Conservation (phyloP, 192 early-diverging fungal species). For the Coemansia sp. region DNA sequence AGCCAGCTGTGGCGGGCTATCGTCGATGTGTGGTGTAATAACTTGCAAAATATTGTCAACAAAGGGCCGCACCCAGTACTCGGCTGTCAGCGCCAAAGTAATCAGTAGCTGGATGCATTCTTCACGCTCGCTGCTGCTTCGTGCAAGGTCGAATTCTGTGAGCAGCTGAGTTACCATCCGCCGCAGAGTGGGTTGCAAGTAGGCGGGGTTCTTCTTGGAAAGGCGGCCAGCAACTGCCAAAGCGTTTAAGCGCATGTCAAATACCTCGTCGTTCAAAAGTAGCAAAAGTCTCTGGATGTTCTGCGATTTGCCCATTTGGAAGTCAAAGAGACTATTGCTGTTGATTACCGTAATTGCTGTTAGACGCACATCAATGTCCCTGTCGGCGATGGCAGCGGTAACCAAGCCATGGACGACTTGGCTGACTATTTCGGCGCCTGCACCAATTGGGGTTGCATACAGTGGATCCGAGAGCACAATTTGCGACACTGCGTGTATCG, state of each 20-base stretch:
- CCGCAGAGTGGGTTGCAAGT: slow-evolving; percentile 89
- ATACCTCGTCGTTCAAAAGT: slow-evolving; percentile 91
- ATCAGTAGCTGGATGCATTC: slow-evolving; percentile 64
- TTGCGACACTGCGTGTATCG: slow-evolving; percentile 73
- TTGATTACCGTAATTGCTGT: slow-evolving; percentile 43
- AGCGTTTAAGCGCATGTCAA: slow-evolving; percentile 81
- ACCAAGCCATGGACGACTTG: slow-evolving; percentile 86
- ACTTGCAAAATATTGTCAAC: slow-evolving; percentile 85
- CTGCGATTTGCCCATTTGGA: slow-evolving; percentile 87
- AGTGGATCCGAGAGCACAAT: slow-evolving; percentile 82
- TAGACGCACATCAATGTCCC: slow-evolving; percentile 32
- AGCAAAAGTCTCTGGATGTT: slow-evolving; percentile 88
- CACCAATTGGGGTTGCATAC: slow-evolving; percentile 71
- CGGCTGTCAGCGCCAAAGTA: slow-evolving; percentile 75
- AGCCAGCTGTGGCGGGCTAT: slow-evolving; percentile 68
- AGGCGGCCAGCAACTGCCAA: slow-evolving; percentile 86
- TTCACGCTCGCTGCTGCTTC: slow-evolving; percentile 50
- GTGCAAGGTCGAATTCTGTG: slow-evolving; percentile 89
- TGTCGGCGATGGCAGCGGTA: slow-evolving; percentile 84
- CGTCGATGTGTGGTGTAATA: slow-evolving; percentile 78
- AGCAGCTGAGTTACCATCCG: slow-evolving; percentile 88
- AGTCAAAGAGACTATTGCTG: slow-evolving; percentile 74
- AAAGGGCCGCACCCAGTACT: slow-evolving; percentile 88
- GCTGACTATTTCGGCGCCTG: slow-evolving; percentile 76
- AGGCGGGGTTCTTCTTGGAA: slow-evolving; percentile 88